Conservation (phyloP, 495 filamentous ascomycete species). For the Daldinia concentrica region DNA sequence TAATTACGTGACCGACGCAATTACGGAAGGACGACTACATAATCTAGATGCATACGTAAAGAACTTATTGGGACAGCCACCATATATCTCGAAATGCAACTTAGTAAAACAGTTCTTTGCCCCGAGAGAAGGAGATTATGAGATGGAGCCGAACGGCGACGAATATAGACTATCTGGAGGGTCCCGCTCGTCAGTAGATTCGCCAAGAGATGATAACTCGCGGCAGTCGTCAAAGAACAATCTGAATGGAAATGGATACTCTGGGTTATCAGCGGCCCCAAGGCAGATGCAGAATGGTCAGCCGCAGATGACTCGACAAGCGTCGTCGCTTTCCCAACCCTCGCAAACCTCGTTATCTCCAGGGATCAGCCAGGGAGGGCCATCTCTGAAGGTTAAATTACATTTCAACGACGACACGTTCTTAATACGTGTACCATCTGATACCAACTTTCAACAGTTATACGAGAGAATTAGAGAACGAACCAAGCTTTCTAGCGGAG, state of each 20-base stretch:
- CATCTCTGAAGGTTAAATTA: constrained; percentile 88
- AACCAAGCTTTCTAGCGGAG: constrained; percentile 70
- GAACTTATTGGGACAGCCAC: constrained; percentile 82
- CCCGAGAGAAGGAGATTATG: constrained; percentile 89
- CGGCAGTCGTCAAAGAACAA: constrained; percentile 79
- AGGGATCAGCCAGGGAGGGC: constrained; percentile 51
- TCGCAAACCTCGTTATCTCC: constrained; percentile 67
- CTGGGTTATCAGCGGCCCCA: constrained; percentile 64
- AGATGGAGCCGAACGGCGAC: constrained; percentile 79
- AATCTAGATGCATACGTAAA: constrained; percentile 96
- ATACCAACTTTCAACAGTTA: constrained; percentile 80
- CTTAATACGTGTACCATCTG: constrained; percentile 84
- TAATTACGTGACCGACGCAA: constrained; percentile 96
- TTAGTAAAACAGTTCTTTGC: constrained; percentile 91
- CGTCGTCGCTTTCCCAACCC: constrained; percentile 76
- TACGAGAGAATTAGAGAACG: constrained; percentile 83
- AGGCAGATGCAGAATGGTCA: constrained; percentile 69
- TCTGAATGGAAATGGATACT: constrained; percentile 67
- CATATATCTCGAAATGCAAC: constrained; percentile 82
- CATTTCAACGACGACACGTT: constrained; percentile 91
- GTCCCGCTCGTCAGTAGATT: constrained; percentile 74
- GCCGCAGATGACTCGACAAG: constrained; percentile 71
- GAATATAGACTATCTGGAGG: constrained; percentile 74
- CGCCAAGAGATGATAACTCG: constrained; percentile 65
- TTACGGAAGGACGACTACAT: constrained; percentile 89